Conservation (phyloP, 495 filamentous ascomycete genomes). For the Aspergillus funiculosus region DNA sequence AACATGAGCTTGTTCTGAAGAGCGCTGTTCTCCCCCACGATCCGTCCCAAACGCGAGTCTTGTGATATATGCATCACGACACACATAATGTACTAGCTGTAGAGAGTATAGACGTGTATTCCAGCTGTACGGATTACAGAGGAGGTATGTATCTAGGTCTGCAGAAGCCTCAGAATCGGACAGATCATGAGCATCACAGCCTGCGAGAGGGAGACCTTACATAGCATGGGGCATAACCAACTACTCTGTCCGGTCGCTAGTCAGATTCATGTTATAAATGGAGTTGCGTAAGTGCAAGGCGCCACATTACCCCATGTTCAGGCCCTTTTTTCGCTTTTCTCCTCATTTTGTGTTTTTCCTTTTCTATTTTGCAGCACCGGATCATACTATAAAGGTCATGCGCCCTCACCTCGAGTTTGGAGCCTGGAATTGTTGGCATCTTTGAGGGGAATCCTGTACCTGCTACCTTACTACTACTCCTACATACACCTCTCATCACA, state of each 20-base stretch:
- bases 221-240: too few species aligned
- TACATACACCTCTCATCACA: too few species aligned
- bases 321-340: constrained; percentile 7
- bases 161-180: too few species aligned
- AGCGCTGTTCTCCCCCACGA: constrained; percentile 1
- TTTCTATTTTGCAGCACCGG: too few species aligned
- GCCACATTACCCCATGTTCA: neutral
- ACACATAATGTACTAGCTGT: too few species aligned
- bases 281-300: constrained; percentile 8
- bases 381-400: constrained; percentile 8
- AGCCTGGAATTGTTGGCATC: too few species aligned
- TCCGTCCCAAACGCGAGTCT: neutral
- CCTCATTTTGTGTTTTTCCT: neutral
- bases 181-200: too few species aligned
- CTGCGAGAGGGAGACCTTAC: too few species aligned
- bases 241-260: too few species aligned
- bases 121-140: too few species aligned
- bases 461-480: neutral
- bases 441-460: too few species aligned
- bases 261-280: constrained; percentile 6
- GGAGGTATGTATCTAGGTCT: too few species aligned
- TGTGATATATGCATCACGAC: neutral
- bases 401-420: neutral
- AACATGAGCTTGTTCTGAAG: constrained; percentile 8
- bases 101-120: neutral